These are phyloP conservation scores for Torulaspora maleeae DNA, from an alignment of 805 yeast genomes.

Conservation along the genomic window DNA sequence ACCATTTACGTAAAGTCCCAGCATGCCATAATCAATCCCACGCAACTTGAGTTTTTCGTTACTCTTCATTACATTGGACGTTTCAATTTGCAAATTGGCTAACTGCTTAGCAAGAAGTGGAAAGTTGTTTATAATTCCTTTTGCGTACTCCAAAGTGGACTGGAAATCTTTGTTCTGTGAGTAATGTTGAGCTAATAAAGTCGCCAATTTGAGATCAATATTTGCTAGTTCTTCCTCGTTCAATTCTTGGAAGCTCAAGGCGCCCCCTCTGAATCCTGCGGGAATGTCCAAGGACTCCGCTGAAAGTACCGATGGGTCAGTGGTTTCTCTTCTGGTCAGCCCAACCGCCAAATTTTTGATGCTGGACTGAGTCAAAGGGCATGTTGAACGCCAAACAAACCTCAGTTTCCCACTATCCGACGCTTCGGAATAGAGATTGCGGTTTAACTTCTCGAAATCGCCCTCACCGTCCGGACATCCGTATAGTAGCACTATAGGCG, in stretches of 20 bases:
- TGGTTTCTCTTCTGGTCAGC: slow-evolving; percentile 29
- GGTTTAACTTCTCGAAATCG: slow-evolving; percentile 53
- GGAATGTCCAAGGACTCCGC: slow-evolving; percentile 14
- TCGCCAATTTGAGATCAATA: slow-evolving; percentile 66
- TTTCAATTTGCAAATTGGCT: slow-evolving; percentile 7
- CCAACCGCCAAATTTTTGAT: slow-evolving; percentile 34
- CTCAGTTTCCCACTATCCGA: slow-evolving; percentile 53
- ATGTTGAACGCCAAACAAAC: slow-evolving; percentile 71
- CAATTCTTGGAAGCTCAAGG: slow-evolving; percentile 24
- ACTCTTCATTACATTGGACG: slow-evolving; percentile 13
- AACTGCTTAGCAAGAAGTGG: slow-evolving; percentile 32
- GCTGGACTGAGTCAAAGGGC: slow-evolving; percentile 13
- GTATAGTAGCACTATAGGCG: slow-evolving; percentile 61
- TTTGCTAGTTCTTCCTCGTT: slow-evolving; percentile 26
- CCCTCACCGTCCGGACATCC: slow-evolving; percentile 53
- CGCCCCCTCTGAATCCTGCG: slow-evolving; percentile 36
- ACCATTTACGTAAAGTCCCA: slow-evolving; percentile 35
- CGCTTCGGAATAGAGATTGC: slow-evolving; percentile 56
- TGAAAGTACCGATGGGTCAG: slow-evolving; percentile 24
- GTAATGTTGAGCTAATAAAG: slow-evolving; percentile 44
- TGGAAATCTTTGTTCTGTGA: slow-evolving; percentile 33
- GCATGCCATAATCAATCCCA: slow-evolving; percentile 33
- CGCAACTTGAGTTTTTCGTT: slow-evolving; percentile 12
- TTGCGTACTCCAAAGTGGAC: slow-evolving; percentile 34
- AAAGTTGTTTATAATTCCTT: slow-evolving; percentile 39